Conservation (phyloP, 495 filamentous ascomycete species). For the Daldinia caldariorum region DNA sequence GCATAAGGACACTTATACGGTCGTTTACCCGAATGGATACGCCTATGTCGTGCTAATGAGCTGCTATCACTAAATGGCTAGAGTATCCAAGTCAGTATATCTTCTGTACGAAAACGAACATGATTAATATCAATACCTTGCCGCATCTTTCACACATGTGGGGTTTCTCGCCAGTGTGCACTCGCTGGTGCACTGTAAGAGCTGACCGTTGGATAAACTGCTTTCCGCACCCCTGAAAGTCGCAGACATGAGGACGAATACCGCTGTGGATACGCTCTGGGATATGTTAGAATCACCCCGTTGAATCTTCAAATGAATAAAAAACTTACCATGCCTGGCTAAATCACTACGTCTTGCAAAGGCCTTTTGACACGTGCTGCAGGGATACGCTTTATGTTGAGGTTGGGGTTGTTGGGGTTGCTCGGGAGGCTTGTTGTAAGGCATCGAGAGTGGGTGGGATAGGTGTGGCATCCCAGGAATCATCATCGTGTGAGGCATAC, state of each 20-base stretch:
- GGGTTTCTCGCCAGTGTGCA: constrained; percentile 97
- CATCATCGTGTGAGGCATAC: constrained; percentile 50
- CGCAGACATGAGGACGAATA: constrained; percentile 90
- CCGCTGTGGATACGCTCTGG: constrained; percentile 96
- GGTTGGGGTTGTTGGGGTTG: constrained; percentile 48
- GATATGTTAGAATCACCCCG: constrained; percentile 42
- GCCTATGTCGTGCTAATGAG: constrained; percentile 89
- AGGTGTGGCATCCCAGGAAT: constrained; percentile 46
- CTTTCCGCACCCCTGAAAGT: constrained; percentile 87
- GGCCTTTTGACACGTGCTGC: constrained; percentile 86
- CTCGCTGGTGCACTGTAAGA: constrained; percentile 91
- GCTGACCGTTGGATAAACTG: constrained; percentile 99
- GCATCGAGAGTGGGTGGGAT: constrained; percentile 49
- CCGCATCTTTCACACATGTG: constrained; percentile 97
- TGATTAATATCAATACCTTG: constrained; percentile 75
- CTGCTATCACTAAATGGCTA: constrained; percentile 99
- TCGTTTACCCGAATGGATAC: constrained; percentile 94
- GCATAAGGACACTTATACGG: constrained; percentile 98
- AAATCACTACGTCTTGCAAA: constrained; percentile 96
- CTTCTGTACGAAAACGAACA: constrained; percentile 34
- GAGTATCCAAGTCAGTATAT: constrained; percentile 19
- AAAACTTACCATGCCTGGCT: constrained; percentile 84
- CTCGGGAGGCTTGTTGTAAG: constrained; percentile 47
- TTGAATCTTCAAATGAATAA: neutral
- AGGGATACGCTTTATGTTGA: constrained; percentile 81